phyloP scores from a whole-genome alignment of 2,329 filamentous ascomycete genomes.

The Monosporascus sp. region DNA sequence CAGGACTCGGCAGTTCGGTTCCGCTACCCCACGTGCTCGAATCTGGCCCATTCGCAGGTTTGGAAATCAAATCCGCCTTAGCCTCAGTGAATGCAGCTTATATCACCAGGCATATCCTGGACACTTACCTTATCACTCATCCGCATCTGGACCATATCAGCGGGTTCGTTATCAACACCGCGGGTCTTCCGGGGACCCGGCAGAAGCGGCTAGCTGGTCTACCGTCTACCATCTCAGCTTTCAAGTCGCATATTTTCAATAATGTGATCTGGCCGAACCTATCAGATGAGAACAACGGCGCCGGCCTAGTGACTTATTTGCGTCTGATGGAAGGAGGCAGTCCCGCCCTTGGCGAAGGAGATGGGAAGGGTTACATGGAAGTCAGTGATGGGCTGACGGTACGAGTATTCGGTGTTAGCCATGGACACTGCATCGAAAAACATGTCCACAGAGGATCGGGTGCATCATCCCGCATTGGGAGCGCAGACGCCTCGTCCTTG shows the following conservation, averaged over 20 bases:
- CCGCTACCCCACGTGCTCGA: conserved; percentile 51
- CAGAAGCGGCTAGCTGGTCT: conserved; percentile 84
- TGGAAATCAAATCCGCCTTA: conserved; percentile 62
- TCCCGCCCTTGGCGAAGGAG: conserved; percentile 73
- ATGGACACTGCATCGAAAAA: conserved; percentile 80
- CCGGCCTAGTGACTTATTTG: conserved; percentile 85
- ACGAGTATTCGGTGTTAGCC: conserved; percentile 80
- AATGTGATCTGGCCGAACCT: conserved; percentile 97
- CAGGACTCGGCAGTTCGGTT: conserved; percentile 29
- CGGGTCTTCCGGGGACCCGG: conserved; percentile 70
- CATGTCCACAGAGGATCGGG: conserved; percentile 60
- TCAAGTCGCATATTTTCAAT: conserved; percentile 95
- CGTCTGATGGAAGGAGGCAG: conserved; percentile 86
- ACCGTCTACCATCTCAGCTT: conserved; percentile 81
- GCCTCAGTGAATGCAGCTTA: conserved; percentile 75
- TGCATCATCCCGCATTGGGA: conserved; percentile 45
- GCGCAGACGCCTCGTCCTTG: conserved; percentile 36
- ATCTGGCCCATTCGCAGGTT: conserved; percentile 72
- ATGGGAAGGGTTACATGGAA: conserved; percentile 78
- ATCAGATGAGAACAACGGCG: conserved; percentile 91
- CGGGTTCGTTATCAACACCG: conserved; percentile 90
- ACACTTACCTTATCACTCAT: conserved; percentile 89
- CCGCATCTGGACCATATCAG: conserved; percentile 95
- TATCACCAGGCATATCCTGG: conserved; percentile 73
- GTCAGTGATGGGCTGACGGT: conserved; percentile 85